phyloP scores from a whole-genome alignment of 371 early-diverging fungal species.

The Lichtheimia ramosa region DNA sequence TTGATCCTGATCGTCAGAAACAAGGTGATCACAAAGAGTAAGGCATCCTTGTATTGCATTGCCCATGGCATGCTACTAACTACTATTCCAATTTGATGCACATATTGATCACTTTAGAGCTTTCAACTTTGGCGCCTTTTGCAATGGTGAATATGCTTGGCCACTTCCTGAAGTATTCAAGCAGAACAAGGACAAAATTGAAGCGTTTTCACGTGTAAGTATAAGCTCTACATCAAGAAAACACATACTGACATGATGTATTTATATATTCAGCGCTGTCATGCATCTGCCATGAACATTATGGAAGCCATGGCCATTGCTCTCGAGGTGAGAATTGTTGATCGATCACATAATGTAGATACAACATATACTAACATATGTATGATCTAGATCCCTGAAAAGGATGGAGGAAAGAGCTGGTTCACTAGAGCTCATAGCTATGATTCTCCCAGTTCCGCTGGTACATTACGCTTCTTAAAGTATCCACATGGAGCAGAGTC shows the following conservation, averaged over 20 bases:
- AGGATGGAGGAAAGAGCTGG: conserved; percentile 43
- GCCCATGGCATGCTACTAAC: neutral
- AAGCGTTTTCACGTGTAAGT: conserved; percentile 12
- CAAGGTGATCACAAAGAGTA: conserved; percentile 53
- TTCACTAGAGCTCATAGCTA: conserved; percentile 48
- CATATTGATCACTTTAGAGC: neutral
- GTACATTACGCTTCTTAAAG: conserved; percentile 48
- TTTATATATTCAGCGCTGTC: conserved; percentile 6
- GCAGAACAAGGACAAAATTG: conserved; percentile 5
- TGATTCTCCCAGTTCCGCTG: conserved; percentile 31
- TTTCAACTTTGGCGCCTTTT: conserved; percentile 39
- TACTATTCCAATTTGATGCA: no score
- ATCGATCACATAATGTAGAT: neutral
- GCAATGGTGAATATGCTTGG: conserved; percentile 27
- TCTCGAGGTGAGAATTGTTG: conserved; percentile 14
- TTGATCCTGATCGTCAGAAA: conserved; percentile 38
- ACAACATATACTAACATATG: neutral
- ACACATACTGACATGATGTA: neutral
- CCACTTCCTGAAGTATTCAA: conserved; percentile 14
- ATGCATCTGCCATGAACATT: conserved; percentile 9
- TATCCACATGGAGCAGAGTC: conserved; percentile 36
- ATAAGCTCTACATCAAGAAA: neutral
- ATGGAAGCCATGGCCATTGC: conserved; percentile 15
- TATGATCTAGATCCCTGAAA: conserved; percentile 31
- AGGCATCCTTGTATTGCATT: neutral